phyloP scores from a whole-genome alignment of 148 eudicot species.

The Vaccinium darrowii region DNA sequence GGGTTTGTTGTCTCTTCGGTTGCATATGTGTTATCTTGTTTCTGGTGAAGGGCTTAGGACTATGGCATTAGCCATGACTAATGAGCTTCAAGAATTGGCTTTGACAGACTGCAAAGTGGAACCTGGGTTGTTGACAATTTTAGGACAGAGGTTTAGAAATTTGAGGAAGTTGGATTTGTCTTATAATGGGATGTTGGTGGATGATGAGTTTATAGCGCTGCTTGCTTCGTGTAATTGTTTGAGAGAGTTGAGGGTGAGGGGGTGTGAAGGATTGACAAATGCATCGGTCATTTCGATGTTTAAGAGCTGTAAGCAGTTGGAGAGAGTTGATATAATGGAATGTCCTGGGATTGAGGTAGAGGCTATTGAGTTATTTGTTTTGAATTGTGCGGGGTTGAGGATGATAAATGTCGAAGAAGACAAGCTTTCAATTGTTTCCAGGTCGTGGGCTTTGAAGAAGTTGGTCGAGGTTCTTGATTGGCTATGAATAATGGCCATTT shows the following conservation, averaged over 20 bases:
- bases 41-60: constrained; percentile 46
- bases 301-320: constrained; percentile 38
- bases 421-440: constrained; percentile 40
- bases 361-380: constrained; percentile 36
- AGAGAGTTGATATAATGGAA: constrained; percentile 37
- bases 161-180: constrained; percentile 52
- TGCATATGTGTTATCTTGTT: constrained; percentile 50
- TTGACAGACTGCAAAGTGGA: constrained; percentile 49
- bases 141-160: constrained; percentile 45
- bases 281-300: constrained; percentile 22
- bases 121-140: constrained; percentile 38
- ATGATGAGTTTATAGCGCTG: constrained; percentile 50
- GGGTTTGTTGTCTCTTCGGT: constrained; percentile 28
- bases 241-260: constrained; percentile 39
- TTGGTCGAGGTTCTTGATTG: constrained; percentile 14
- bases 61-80: constrained; percentile 24
- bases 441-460: constrained; percentile 23
- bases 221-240: constrained; percentile 34
- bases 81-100: constrained; percentile 42
- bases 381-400: constrained; percentile 29
- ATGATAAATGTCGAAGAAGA: constrained; percentile 36
- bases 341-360: constrained; percentile 37
- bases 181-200: constrained; percentile 36
- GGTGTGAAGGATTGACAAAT: constrained; percentile 39
- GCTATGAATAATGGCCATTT: too few species aligned